These are phyloP conservation scores for Ustilago crameri DNA, from an alignment of 1,284 basidiomycete genomes.

Conservation along the genomic window DNA sequence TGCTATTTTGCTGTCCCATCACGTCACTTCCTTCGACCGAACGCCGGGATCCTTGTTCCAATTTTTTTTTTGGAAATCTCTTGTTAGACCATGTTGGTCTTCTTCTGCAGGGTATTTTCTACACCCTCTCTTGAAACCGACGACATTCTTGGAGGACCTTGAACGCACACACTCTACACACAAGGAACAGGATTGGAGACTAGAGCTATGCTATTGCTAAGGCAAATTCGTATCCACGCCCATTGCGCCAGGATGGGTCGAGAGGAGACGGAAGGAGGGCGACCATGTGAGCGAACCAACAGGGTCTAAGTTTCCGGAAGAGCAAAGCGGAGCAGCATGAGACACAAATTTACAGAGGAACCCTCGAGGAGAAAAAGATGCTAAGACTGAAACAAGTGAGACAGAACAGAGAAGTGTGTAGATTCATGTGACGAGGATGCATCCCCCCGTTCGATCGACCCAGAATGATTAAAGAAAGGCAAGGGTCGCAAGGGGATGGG, in stretches of 20 bases:
- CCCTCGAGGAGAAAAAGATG: constrained; percentile 13
- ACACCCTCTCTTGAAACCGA: too few relatives aligned
- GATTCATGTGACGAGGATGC: constrained; percentile 6
- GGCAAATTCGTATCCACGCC: background rate
- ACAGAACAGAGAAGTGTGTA: background rate
- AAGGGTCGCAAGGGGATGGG: constrained; percentile 10
- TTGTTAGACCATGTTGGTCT: too few relatives aligned
- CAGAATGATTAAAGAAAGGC: constrained; percentile 6
- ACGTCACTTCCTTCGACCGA: constrained; percentile 9
- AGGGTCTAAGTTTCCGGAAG: background rate
- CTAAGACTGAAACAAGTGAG: constrained; percentile 13
- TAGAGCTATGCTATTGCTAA: constrained; percentile 1
- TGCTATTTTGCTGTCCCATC: constrained; percentile 1
- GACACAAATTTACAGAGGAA: constrained; percentile 23
- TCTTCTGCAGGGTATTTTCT: too few relatives aligned
- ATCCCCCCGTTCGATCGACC: background rate
- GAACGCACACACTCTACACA: background rate
- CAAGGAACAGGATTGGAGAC: background rate
- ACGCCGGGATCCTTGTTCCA: too few relatives aligned
- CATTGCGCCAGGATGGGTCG: constrained; percentile 31
- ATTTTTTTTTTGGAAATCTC: background rate
- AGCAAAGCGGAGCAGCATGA: constrained; percentile 2
- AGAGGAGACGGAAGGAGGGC: background rate
- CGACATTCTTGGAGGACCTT: too few relatives aligned
- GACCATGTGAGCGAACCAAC: constrained; percentile 10